Evolutionary conservation across 352 stramenopile species (phyloP).

Genomic region (Phytophthora aleatoria): DNA sequence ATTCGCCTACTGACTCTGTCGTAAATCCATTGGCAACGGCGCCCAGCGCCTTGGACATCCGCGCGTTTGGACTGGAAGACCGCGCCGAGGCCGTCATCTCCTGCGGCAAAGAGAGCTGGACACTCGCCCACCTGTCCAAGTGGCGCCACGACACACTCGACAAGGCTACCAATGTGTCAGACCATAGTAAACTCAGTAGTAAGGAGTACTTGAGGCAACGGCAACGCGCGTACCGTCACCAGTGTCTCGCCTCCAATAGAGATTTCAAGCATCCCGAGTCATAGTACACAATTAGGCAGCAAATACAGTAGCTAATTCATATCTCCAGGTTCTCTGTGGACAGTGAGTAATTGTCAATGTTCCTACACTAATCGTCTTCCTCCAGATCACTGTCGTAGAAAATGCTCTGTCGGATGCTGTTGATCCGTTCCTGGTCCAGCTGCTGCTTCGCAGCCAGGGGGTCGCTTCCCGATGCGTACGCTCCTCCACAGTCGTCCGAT

Average conservation of each 20-base stretch:
- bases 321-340: conserved; percentile 1
- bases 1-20: not conserved
- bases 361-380: conserved; percentile 55
- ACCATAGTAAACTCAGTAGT: conserved; percentile 20
- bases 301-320: conserved; percentile 35
- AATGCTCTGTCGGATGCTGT: conserved; percentile 82
- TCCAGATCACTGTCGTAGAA: conserved; percentile 88
- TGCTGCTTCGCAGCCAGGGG: conserved; percentile 38
- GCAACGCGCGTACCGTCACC: conserved; percentile 74
- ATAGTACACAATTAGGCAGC: conserved; percentile 12
- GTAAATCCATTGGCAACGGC: conserved; percentile 12
- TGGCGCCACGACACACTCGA: conserved; percentile 66
- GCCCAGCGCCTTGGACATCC: conserved; percentile 53
- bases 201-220: conserved; percentile 67
- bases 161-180: conserved; percentile 1
- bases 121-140: conserved; percentile 61
- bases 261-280: conserved; percentile 14
- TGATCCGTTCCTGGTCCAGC: conserved; percentile 54
- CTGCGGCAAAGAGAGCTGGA: conserved; percentile 48
- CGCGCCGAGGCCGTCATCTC: conserved; percentile 76
- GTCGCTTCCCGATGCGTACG: conserved; percentile 51
- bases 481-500: conserved; percentile 67
- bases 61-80: conserved; percentile 79
- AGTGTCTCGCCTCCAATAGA: conserved; percentile 43
- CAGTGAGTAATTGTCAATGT: not conserved